Conservation (phyloP, 768 basidiomycete genomes). For the Chalciporus sphaerocephalus region DNA sequence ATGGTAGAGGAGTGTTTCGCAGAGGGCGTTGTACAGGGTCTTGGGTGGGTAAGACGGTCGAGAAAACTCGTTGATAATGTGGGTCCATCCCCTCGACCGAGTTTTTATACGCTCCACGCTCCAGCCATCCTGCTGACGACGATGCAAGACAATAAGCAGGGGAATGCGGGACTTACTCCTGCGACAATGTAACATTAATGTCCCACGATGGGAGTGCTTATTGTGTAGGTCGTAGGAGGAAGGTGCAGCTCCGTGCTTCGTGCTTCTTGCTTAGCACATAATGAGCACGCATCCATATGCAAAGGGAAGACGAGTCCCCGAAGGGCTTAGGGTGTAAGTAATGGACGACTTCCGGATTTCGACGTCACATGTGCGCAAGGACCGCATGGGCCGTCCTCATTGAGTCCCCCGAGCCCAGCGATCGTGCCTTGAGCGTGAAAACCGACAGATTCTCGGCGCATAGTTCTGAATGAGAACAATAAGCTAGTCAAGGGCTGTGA, state of each 20-base stretch:
- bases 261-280: constrained; percentile 6
- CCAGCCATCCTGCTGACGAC: constrained; percentile 1
- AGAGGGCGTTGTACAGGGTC: constrained; percentile 1
- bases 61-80: constrained; percentile 2
- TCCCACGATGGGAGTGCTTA: constrained; percentile 9
- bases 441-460: no score
- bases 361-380: background rate
- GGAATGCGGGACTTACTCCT: background rate
- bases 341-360: background rate
- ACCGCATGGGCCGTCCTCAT: background rate
- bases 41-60: constrained; percentile 6
- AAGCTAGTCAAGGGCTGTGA: no score
- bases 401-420: no score
- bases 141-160: constrained; percentile 14
- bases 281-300: constrained; percentile 7
- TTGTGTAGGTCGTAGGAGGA: constrained; percentile 23
- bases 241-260: no score
- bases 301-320: constrained; percentile 24
- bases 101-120: constrained; percentile 15
- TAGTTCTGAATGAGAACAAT: no score
- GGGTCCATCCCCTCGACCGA: background rate
- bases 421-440: no score
- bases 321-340: background rate
- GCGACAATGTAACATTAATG: background rate
- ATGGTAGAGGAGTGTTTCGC: constrained; percentile 6